Conservation (phyloP, 2,329 filamentous ascomycete genomes). For the Bimuria novae-zelandiae region DNA sequence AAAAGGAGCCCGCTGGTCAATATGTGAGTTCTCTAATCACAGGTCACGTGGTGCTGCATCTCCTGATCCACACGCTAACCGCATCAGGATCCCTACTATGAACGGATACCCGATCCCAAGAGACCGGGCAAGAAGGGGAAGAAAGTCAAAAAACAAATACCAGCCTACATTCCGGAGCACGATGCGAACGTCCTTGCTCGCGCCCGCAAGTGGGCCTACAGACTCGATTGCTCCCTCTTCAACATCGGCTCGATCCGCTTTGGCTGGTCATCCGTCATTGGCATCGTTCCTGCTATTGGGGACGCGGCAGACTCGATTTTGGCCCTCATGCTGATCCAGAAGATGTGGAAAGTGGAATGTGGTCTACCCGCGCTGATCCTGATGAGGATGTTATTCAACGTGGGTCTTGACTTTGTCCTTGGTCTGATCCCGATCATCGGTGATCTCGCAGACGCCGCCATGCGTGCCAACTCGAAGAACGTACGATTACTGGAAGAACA, state of each 20-base stretch:
- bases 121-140: constrained; percentile 75
- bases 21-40: constrained; percentile 48
- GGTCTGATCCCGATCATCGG: constrained; percentile 77
- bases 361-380: constrained; percentile 68
- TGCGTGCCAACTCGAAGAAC: constrained; percentile 78
- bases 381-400: constrained; percentile 78
- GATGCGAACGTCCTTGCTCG: constrained; percentile 83
- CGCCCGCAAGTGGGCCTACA: constrained; percentile 83
- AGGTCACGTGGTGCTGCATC: too few relatives aligned
- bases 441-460: constrained; percentile 73
- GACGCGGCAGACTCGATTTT: constrained; percentile 49
- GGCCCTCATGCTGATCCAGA: constrained; percentile 69
- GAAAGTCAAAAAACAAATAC: constrained; percentile 83
- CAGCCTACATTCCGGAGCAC: constrained; percentile 78
- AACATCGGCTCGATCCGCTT: constrained; percentile 80
- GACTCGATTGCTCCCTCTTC: constrained; percentile 83
- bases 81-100: constrained; percentile 84
- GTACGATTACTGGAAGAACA: constrained; percentile 70
- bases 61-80: constrained; percentile 5
- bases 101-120: constrained; percentile 75
- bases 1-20: constrained; percentile 47
- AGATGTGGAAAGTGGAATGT: constrained; percentile 75
- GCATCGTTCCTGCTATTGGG: constrained; percentile 76
- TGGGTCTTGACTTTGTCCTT: constrained; percentile 72
- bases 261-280: constrained; percentile 88